Percentiles rank a stretch among this genome's conserved stretches.
Evolutionary conservation across 345 rosid species (phyloP).

Genomic region (Mercurialis annua): DNA sequence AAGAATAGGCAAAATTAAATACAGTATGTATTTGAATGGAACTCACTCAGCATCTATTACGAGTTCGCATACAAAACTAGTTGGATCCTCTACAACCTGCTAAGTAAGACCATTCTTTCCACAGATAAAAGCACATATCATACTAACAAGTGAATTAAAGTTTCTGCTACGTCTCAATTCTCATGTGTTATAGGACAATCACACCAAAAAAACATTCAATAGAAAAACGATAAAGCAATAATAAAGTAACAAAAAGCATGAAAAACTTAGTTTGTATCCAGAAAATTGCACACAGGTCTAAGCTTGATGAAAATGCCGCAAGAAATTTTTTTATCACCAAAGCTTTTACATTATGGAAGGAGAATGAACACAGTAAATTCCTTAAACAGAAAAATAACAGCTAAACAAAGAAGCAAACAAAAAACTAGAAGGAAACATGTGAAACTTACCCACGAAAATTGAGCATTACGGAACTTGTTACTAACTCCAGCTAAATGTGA

Average conservation of each 20-base stretch:
- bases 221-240: background rate
- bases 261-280: background rate
- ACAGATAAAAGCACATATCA: background rate
- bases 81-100: background rate
- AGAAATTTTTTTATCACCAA: background rate
- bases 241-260: background rate
- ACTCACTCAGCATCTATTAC: background rate
- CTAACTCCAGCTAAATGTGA: conserved; percentile 84
- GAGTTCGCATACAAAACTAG: background rate
- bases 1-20: background rate
- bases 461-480: conserved; percentile 85
- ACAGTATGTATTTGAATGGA: background rate
- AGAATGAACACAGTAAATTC: background rate
- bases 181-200: background rate
- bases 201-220: background rate
- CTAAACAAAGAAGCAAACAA: background rate
- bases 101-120: background rate
- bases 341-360: background rate
- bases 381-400: background rate
- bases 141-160: background rate
- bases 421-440: background rate
- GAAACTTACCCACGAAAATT: conserved; percentile 87
- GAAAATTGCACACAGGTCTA: background rate
- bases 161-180: background rate
- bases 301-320: background rate